phyloP scores from a whole-genome alignment of 2,329 filamentous ascomycete species.

The Colletotrichum endophyticum region DNA sequence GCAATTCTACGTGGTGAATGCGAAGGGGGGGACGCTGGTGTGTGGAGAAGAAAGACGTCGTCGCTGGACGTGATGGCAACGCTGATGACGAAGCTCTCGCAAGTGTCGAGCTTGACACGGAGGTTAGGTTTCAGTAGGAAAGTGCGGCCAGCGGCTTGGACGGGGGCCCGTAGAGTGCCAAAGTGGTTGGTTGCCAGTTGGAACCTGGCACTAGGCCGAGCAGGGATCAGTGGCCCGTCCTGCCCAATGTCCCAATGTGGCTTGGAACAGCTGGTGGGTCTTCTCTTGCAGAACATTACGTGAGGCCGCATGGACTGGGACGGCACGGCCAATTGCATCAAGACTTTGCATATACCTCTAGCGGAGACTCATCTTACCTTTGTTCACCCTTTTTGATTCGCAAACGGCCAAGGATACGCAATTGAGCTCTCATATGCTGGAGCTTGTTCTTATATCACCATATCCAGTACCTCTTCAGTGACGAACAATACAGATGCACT shows the following conservation, averaged over 20 bases:
- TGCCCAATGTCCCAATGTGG: conserved; percentile 4
- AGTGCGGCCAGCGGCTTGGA: conserved; percentile 19
- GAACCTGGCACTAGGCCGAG: conserved; percentile 17
- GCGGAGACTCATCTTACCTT: neutral
- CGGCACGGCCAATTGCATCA: conserved; percentile 10
- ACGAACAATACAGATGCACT: neutral
- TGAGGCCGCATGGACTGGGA: conserved; percentile 13
- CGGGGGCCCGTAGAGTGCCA: neutral
- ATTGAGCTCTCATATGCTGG: neutral
- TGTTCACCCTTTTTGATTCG: neutral
- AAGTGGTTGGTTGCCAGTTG: conserved; percentile 16
- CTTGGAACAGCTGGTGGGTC: conserved; percentile 2
- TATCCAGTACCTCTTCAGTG: neutral
- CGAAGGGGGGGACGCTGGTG: neutral
- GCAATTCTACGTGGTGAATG: neutral
- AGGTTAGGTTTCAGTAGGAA: conserved; percentile 22
- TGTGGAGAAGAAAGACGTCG: neutral
- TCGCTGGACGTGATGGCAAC: conserved; percentile 9
- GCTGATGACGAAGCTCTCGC: conserved; percentile 24
- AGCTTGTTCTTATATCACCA: neutral
- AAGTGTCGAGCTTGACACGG: conserved; percentile 24
- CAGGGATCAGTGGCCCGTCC: conserved; percentile 1
- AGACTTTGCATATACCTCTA: conserved; percentile 9
- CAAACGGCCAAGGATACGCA: neutral
- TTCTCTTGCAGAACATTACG: conserved; percentile 17